Conservation (phyloP, 2,329 filamentous ascomycete genomes). For the Claviceps citrina region DNA sequence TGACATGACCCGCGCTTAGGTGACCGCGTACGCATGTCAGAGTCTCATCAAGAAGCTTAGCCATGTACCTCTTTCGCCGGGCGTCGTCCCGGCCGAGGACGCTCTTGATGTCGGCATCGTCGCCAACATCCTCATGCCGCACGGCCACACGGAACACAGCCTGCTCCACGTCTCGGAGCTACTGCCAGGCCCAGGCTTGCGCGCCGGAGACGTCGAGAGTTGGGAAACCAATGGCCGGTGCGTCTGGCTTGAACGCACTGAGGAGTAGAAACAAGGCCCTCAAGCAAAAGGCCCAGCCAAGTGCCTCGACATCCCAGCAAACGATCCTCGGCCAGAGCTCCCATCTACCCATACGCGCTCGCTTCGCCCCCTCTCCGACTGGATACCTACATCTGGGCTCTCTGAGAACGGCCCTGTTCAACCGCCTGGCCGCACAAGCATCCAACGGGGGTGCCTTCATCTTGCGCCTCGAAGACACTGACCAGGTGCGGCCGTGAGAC, state of each 20-base stretch:
- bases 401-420: slow-evolving; percentile 84
- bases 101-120: not conserved
- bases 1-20: too few species aligned
- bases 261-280: slow-evolving; percentile 10
- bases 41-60: too few species aligned
- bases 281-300: slow-evolving; percentile 9
- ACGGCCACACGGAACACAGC: not conserved
- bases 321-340: slow-evolving; percentile 27
- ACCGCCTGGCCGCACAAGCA: slow-evolving; percentile 75
- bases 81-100: not conserved
- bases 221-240: not conserved
- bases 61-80: not conserved
- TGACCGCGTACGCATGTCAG: too few species aligned
- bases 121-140: not conserved
- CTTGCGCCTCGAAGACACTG: slow-evolving; percentile 85
- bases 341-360: slow-evolving; percentile 41
- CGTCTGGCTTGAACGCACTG: slow-evolving; percentile 9
- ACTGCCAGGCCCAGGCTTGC: not conserved
- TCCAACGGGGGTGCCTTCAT: slow-evolving; percentile 76
- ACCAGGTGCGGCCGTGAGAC: slow-evolving; percentile 49
- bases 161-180: not conserved
- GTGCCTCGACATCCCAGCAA: slow-evolving; percentile 7
- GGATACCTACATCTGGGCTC: slow-evolving; percentile 88
- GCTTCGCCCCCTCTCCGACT: slow-evolving; percentile 91
- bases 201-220: not conserved